Conservation (phyloP, 805 yeast genomes). For the Zygoascus tannicola region DNA sequence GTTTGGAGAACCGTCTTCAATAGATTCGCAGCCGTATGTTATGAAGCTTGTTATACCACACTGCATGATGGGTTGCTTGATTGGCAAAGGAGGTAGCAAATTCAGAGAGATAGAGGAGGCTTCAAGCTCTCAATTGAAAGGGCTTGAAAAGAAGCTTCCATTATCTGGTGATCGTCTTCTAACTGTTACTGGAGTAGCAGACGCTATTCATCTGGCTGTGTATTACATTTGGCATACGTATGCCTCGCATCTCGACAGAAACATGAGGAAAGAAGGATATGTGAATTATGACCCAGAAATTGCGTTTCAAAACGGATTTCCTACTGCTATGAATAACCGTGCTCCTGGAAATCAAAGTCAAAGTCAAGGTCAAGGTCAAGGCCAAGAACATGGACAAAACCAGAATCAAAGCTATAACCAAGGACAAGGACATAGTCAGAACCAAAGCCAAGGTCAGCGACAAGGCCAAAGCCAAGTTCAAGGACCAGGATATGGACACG, state of each 20-base stretch:
- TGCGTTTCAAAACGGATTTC: conserved; percentile 1
- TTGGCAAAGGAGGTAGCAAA: conserved; percentile 66
- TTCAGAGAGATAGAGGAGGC: conserved; percentile 74
- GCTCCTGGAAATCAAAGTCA: neutral
- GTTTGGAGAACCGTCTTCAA: conserved; percentile 50
- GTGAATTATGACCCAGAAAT: conserved; percentile 40
- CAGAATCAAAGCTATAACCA: too few relatives aligned
- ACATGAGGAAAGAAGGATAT: neutral
- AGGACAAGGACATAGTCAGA: neutral
- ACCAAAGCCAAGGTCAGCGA: neutral
- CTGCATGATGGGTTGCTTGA: conserved; percentile 68
- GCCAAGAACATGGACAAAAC: neutral
- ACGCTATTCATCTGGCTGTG: conserved; percentile 76
- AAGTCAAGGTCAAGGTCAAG: neutral
- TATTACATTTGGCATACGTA: conserved; percentile 65
- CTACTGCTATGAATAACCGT: neutral
- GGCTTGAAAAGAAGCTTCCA: conserved; percentile 64
- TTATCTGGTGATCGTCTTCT: conserved; percentile 70
- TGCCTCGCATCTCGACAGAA: conserved; percentile 43
- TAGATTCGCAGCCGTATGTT: conserved; percentile 44
- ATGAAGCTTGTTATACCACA: conserved; percentile 65
- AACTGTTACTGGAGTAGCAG: conserved; percentile 68
- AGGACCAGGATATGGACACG: too few relatives aligned
- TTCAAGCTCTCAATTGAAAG: conserved; percentile 68
- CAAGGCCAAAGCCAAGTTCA: too few relatives aligned